Percentiles rank a stretch among this genome's conserved stretches.
phyloP scores from a whole-genome alignment of 2,329 filamentous ascomycete genomes.

The Coniochaeta hoffmannii region DNA sequence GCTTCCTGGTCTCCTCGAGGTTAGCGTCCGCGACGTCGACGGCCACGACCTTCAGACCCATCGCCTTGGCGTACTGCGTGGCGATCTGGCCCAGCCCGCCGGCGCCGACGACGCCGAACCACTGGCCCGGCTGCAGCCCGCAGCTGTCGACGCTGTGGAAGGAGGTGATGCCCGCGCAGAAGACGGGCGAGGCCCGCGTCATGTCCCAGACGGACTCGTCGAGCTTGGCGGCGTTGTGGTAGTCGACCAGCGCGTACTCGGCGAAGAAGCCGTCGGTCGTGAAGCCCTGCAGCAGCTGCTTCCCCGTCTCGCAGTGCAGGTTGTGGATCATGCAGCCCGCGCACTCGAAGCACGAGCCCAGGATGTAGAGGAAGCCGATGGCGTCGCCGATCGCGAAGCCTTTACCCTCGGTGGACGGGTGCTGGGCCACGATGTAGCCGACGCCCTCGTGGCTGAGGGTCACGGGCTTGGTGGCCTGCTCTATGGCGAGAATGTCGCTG shows the following conservation, averaged over 20 bases:
- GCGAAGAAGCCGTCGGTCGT: slow-evolving; percentile 35
- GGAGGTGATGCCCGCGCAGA: slow-evolving; percentile 42
- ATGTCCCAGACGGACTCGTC: slow-evolving; percentile 25
- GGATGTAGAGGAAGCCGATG: slow-evolving; percentile 38
- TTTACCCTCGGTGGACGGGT: slow-evolving; percentile 24
- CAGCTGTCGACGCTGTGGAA: slow-evolving; percentile 31
- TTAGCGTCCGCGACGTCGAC: slow-evolving; percentile 33
- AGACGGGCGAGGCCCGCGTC: slow-evolving; percentile 30
- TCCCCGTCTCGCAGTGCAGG: slow-evolving; percentile 27
- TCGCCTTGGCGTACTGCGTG: slow-evolving; percentile 17
- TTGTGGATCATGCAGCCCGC: slow-evolving; percentile 37
- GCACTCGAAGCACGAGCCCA: slow-evolving; percentile 37
- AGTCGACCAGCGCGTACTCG: slow-evolving; percentile 38
- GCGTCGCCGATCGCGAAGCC: slow-evolving; percentile 34
- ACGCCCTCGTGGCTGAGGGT: slow-evolving; percentile 38
- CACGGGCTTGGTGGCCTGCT: slow-evolving; percentile 14
- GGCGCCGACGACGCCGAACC: slow-evolving; percentile 22
- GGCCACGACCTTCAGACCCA: slow-evolving; percentile 17
- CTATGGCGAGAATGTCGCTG: slow-evolving; percentile 18
- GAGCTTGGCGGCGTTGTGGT: slow-evolving; percentile 33
- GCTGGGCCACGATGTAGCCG: slow-evolving; percentile 30
- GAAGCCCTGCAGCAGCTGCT: slow-evolving; percentile 33
- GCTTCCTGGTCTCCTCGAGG: slow-evolving; percentile 27
- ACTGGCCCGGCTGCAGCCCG: slow-evolving; percentile 25
- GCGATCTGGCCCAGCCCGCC: slow-evolving; percentile 18